These are phyloP conservation scores for Wallacemonas rigidus DNA, from an alignment of 208 protist species.

Conservation along the genomic window DNA sequence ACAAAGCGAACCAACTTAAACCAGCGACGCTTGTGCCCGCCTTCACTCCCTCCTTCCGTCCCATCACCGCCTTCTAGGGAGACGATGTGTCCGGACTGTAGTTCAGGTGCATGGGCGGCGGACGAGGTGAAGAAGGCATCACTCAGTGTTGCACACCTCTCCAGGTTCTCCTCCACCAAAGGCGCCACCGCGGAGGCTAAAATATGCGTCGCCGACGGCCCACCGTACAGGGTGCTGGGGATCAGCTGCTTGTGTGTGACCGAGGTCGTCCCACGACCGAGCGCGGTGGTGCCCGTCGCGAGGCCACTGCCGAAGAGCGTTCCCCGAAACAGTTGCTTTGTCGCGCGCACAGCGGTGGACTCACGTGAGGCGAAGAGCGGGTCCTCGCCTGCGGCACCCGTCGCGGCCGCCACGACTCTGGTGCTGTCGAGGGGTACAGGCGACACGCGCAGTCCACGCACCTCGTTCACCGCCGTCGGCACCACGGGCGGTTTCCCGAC, in stretches of 20 bases:
- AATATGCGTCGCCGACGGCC: slow-evolving; percentile 35
- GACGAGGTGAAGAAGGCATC: slow-evolving; percentile 19
- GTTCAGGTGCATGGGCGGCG: slow-evolving; percentile 32
- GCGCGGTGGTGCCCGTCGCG: neutral
- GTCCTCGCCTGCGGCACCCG: no score
- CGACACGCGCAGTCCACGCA: neutral
- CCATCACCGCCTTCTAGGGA: slow-evolving; percentile 22
- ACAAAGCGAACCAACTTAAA: slow-evolving; percentile 57
- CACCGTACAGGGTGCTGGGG: slow-evolving; percentile 56
- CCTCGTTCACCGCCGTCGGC: neutral
- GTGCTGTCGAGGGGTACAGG: neutral
- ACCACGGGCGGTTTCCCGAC: neutral
- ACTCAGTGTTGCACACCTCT: slow-evolving; percentile 12
- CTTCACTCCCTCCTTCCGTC: neutral
- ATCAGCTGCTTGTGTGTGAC: slow-evolving; percentile 52
- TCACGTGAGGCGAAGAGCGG: slow-evolving; percentile 20
- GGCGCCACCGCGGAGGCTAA: slow-evolving; percentile 38
- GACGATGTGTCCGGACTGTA: slow-evolving; percentile 47
- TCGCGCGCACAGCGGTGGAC: slow-evolving; percentile 59
- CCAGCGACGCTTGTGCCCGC: slow-evolving; percentile 11
- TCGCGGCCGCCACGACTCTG: neutral
- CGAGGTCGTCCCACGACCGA: slow-evolving; percentile 40
- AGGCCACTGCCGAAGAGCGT: slow-evolving; percentile 21
- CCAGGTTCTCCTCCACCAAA: slow-evolving; percentile 55
- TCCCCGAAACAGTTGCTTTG: slow-evolving; percentile 71